phyloP scores from a whole-genome alignment of 257 asterid genomes.

The Cynanchum wilfordii region DNA sequence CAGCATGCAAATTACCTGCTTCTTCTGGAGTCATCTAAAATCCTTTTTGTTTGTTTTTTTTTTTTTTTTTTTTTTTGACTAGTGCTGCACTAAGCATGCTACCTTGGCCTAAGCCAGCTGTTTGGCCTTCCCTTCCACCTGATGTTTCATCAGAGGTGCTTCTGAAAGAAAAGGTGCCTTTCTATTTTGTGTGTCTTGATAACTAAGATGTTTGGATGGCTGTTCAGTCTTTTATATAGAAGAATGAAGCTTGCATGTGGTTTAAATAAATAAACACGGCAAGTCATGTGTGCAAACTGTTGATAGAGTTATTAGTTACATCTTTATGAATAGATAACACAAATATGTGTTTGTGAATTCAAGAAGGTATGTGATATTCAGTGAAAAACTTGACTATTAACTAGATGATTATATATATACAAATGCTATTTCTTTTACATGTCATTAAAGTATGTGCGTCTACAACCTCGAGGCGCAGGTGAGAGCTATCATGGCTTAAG shows the following conservation, averaged over 20 bases:
- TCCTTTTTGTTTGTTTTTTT: constrained; percentile 9
- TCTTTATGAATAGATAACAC: not conserved
- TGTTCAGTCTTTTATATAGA: constrained; percentile 1
- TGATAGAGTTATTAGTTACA: not conserved
- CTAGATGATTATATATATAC: not conserved
- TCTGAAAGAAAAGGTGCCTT: constrained; percentile 87
- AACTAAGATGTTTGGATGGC: not conserved
- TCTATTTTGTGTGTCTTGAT: constrained; percentile 20
- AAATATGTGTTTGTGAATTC: not conserved
- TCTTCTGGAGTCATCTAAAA: constrained; percentile 17
- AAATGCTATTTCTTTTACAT: not conserved
- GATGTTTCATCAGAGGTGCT: constrained; percentile 81
- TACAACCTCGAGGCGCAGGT: too few relatives aligned
- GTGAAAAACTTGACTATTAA: not conserved
- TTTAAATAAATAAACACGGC: not conserved
- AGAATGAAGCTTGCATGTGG: constrained; percentile 8
- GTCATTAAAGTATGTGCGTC: not conserved
- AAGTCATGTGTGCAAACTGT: not conserved
- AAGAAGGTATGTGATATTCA: not conserved
- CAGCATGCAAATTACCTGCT: constrained; percentile 12
- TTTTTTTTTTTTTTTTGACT: constrained; percentile 23
- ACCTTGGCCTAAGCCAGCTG: constrained; percentile 97
- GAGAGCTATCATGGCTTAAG: too few relatives aligned
- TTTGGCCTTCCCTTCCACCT: constrained; percentile 94
- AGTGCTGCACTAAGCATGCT: constrained; percentile 98